Base-by-base conservation (phyloP, 305 asterid genomes). In the Ilex paraguariensis region DNA sequence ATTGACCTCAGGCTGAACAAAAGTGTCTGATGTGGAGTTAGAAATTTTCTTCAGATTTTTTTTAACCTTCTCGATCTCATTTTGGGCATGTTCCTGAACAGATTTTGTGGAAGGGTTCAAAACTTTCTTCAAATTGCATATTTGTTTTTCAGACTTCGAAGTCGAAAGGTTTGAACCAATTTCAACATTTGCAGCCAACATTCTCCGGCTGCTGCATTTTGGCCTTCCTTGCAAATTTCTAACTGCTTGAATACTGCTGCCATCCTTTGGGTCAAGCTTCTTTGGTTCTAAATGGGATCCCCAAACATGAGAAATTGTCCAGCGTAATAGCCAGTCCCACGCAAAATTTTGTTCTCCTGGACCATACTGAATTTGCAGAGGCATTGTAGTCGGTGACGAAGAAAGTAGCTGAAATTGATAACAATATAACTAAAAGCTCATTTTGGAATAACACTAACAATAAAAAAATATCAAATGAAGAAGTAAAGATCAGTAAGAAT, bases 241-340 rank as follows among this genome's bases (percentile, higher is more conserved):
- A 21, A 21, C 28, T 21, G 28, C 28, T 21, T 21, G 28, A 21
- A 21, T 21, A 21, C 28, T 21, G 28, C 28, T 21, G 28, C 28
- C 45, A 46, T 59, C 77, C 31, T 54, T 66, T 73, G 71, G 73
- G 66, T 64, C 39, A 60, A 54, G 57, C 44, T 58, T 61, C 36
- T 71, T 73, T 13, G 30, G 69, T 66, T 62, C 57, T 36, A 68
- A 46, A 40, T 32, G 56, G 42, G 72, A 68, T 32, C 51, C 72
- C 84, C 86, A 77, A 66, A 71, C 56, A 57, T 66, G 76, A 46
- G 77, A 73, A 40, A 48, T 44, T 54, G 87, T 73, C 91, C 91
- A 84, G 16, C 91, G 79, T 57, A 59, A 62, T 48, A 84, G 72
- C 91, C 91, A 84, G 60, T 62, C 48, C 79, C 80, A 67, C 49